Evolutionary conservation across 495 filamentous ascomycete species (phyloP), one percentile per base, ranked within the genome.

Genomic region (Trichoderma orchidacearum): DNA sequence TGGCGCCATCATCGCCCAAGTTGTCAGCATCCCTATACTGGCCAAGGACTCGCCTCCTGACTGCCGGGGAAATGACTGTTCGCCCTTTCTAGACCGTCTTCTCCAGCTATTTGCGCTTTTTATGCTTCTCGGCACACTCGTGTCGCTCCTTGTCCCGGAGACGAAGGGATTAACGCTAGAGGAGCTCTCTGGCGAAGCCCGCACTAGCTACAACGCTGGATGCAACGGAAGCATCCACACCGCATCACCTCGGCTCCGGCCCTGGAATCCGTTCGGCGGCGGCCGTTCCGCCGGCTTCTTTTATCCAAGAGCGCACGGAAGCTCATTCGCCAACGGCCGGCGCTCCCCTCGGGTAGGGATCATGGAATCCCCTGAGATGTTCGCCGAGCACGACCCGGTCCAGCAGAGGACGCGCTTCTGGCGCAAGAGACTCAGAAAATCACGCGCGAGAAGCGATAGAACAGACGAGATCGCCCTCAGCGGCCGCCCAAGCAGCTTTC

Each of bases 61-160:
- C 55, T 78, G 73, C 55, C 59, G 68, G 0, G 68, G 69, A 17
- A 67, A 61, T 8, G 68, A 69, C 9, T 68, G 68, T 35, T 68
- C 66, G 5, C 85, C 85, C 0, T 89, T 85, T 84, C 71, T 90
- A 54, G 82, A 88, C 68, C 82, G 87, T 59, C 78, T 90, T 41
- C 85, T 89, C 83, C 75, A 89, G 69, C 88, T 90, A 58, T 90
- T 85, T 65, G 84, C 83, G 12, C 70, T 80, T 28, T 89, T 90
- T 70, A 89, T 90, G 86, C 73, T 89, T 31, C 76, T 70, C 52
- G 86, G 86, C 59, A 72, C 80, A 54, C 73, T 86, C 38, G 82
- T 80, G 4, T 80, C 82, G 3, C 63, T 86, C 6, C 64, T 89
- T 41, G 83, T 90, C 41, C 87, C 87, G 0, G 87, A 90, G 70